Conservation (phyloP, 805 yeast genomes). For the Lachancea cidri region DNA sequence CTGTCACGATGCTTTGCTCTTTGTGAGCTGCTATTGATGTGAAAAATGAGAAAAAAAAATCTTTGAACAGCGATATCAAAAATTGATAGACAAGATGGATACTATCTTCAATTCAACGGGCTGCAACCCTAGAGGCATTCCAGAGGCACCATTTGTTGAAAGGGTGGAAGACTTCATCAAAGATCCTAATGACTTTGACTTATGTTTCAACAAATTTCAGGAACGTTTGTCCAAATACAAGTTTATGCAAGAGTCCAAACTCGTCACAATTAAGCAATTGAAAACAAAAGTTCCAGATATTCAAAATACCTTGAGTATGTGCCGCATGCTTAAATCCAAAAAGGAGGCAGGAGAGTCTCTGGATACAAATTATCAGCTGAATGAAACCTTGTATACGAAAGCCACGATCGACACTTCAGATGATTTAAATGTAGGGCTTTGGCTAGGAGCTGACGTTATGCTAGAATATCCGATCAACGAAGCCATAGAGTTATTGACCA, state of each 20-base stretch:
- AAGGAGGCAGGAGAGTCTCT: conserved; percentile 40
- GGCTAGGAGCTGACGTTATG: conserved; percentile 99
- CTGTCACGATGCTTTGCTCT: too few species aligned
- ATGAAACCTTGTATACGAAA: conserved; percentile 84
- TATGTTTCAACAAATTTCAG: conserved; percentile 69
- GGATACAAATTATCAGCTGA: conserved; percentile 81
- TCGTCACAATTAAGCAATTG: conserved; percentile 23
- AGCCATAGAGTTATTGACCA: conserved; percentile 64
- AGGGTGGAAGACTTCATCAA: conserved; percentile 71
- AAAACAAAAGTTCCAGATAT: conserved; percentile 83
- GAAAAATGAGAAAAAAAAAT: too few species aligned
- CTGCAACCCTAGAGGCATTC: conserved; percentile 90
- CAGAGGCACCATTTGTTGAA: conserved; percentile 91
- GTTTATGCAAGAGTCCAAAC: conserved; percentile 60
- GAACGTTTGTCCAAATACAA: conserved; percentile 85
- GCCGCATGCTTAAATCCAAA: conserved; percentile 51
- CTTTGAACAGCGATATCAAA: too few species aligned
- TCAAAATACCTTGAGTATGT: conserved; percentile 73
- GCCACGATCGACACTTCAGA: conserved; percentile 65
- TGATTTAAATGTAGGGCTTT: conserved; percentile 57
- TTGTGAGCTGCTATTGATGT: too few species aligned
- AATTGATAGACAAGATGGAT: too few species aligned
- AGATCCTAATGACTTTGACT: conserved; percentile 63
- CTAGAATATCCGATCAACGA: conserved; percentile 88
- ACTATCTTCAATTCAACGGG: conserved; percentile 44